Evolutionary conservation across 257 asterid genomes (phyloP), one percentile per base, ranked within the genome.

Genomic region (Haberlea rhodopensis): DNA sequence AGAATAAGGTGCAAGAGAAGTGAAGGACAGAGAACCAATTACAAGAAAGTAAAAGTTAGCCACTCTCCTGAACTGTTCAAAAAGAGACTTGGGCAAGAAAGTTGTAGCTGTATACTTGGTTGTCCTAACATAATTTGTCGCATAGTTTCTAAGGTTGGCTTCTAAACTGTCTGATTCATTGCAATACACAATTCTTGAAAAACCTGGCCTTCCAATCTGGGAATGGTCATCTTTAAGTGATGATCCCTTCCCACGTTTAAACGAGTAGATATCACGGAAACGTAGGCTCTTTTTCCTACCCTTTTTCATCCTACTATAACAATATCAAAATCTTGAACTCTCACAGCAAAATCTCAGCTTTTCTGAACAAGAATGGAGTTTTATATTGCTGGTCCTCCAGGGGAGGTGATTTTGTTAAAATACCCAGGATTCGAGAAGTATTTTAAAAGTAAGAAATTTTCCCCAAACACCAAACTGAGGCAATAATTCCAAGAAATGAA

Each of bases 21-120:
- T 82, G 79, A 84, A 87, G 53, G 87, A 71, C 75, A 87, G 25
- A n/a, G 76, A 73, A 29, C 86, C 87, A 63, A 60, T 70, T 18
- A 87, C 80, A 65, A 87, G 91, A 55, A 87, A 87, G 73, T 74
- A 86, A 65, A 84, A 76, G 67, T 86, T 84, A 52, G 95, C 95
- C 72, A 82, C 95, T 71, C 95, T 84, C 67, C 95, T 75, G 59
- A 87, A 87, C 87, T 87, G 95, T 75, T 87, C 95, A 70, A 87
- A 87, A 74, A 87, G 79, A 37, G 91, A 68, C 70, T 78, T 87
- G 0, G 91, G 91, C 80, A 87, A 75, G 80, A 87, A 87, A 67
- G 82, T 80, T 59, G 85, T 79, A 37, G 73, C 71, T 8, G 87
- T 84, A 43, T 87, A 87, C 76, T 87, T 87, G 10, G 95, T 82